phyloP scores from a whole-genome alignment of 352 stramenopile species.

The Stramenopiles sp. region DNA sequence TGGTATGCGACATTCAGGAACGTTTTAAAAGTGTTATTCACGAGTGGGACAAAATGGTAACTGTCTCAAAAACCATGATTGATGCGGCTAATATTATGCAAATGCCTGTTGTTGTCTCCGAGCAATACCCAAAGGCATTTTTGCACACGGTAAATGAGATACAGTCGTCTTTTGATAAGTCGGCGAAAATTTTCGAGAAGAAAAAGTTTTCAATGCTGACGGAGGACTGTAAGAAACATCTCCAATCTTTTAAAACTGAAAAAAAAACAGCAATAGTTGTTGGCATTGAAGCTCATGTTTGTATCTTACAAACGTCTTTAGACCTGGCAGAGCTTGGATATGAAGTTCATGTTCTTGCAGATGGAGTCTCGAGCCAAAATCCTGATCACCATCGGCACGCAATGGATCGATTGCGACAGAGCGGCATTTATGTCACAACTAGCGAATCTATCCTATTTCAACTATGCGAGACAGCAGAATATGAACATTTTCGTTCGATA shows the following conservation, averaged over 20 bases:
- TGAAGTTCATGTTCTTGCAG: slow-evolving; percentile 85
- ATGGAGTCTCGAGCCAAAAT: slow-evolving; percentile 70
- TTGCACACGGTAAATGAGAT: slow-evolving; percentile 59
- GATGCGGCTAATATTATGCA: slow-evolving; percentile 50
- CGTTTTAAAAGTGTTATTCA: slow-evolving; percentile 77
- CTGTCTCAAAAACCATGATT: slow-evolving; percentile 39
- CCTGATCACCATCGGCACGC: slow-evolving; percentile 70
- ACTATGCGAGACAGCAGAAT: slow-evolving; percentile 62
- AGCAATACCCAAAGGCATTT: slow-evolving; percentile 87
- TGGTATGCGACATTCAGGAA: slow-evolving; percentile 91
- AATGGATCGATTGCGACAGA: slow-evolving; percentile 70
- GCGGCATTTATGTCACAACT: slow-evolving; percentile 81
- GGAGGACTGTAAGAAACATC: slow-evolving; percentile 56
- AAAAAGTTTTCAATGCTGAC: slow-evolving; percentile 94
- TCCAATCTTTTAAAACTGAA: slow-evolving; percentile 32
- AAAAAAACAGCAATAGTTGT: slow-evolving; percentile 73
- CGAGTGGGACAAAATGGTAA: slow-evolving; percentile 69
- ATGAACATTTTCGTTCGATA: slow-evolving; percentile 75
- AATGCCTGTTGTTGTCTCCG: slow-evolving; percentile 75
- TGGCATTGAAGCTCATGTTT: slow-evolving; percentile 86
- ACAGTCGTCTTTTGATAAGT: slow-evolving; percentile 30
- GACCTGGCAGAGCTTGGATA: slow-evolving; percentile 84
- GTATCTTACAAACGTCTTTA: slow-evolving; percentile 82
- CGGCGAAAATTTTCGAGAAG: slow-evolving; percentile 75
- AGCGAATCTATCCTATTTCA: slow-evolving; percentile 85